Percentiles rank a stretch among this genome's conserved stretches.
These are phyloP conservation scores for Pachysolen tannophilus DNA, from an alignment of 805 yeast species.

Conservation along the genomic window DNA sequence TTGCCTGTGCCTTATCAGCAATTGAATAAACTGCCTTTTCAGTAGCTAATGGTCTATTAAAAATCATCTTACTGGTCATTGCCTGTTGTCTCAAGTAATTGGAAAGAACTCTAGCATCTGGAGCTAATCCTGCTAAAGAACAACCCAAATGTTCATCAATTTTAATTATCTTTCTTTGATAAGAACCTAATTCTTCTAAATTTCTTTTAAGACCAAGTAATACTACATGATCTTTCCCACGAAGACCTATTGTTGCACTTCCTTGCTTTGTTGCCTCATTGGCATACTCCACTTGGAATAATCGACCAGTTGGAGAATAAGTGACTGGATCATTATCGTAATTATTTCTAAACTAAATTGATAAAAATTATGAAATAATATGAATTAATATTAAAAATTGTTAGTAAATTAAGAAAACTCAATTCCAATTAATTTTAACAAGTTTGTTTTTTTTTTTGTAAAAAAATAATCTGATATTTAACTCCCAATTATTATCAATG, in stretches of 20 bases:
- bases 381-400: too few species aligned
- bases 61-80: constrained; percentile 77
- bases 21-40: constrained; percentile 76
- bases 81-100: constrained; percentile 89
- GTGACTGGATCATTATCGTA: constrained; percentile 98
- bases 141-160: constrained; percentile 92
- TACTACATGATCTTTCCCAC: constrained; percentile 81
- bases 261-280: constrained; percentile 97
- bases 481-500: too few species aligned
- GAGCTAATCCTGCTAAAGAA: constrained; percentile 95
- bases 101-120: constrained; percentile 92
- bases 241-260: constrained; percentile 91
- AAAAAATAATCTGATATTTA: too few species aligned
- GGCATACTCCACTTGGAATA: constrained; percentile 87
- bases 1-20: constrained; percentile 95
- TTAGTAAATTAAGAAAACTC: too few species aligned
- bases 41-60: constrained; percentile 76
- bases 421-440: too few species aligned
- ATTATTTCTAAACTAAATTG: constrained; percentile 82
- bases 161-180: constrained; percentile 87
- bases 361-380: too few species aligned
- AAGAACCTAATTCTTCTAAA: constrained; percentile 95
- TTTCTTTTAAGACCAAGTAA: constrained; percentile 91
- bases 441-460: too few species aligned
- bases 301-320: constrained; percentile 90